Evolutionary conservation across 306 rosid species (phyloP), one percentile per base, ranked within the genome.

Genomic region (Echinosophora koreensis): DNA sequence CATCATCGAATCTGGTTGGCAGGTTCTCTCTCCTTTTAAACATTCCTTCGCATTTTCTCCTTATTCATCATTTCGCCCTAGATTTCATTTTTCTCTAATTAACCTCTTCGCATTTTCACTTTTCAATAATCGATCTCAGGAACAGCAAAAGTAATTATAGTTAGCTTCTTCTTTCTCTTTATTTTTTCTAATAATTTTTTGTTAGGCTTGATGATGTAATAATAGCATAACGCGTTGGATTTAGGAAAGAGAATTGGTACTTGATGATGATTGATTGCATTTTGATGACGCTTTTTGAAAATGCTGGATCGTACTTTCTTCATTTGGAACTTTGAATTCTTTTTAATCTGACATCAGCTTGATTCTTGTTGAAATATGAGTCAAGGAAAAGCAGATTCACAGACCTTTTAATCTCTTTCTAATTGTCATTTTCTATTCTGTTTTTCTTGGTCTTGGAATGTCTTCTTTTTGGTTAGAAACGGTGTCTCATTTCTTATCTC

Each of bases 1-100:
- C 56, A 37, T 86, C 76, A 8, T 87, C 71, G 88, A 83, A 88
- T 89, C 94, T 86, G 86, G 83, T 34, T 91, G 97, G 97, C 83
- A 52, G 97, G 97, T 91, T 74, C 60, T 38, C 35, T 10, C 28
- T 57, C 13, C 1, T 8, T n/a, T 35, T n/a, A 1, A 17, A 17
- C 16, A 14, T 5, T 54, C 50, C 47, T 44, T 11, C 22, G 10
- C 46, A 3, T 2, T 63, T 39, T 51, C 76, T 15, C 70, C 35
- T 32, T 60, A 50, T 50, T 28, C 34, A 28, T 4, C 6, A 3
- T 52, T 63, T 17, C 55, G 14, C 73, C 82, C 61, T 41, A 76
- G 81, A 76, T 88, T 82, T 73, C 47, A 71, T 82, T 58, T 35
- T 47, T 69, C 46, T 9, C 6, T 3, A 10, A 12, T 34, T 38